Evolutionary conservation across 2,329 filamentous ascomycete species (phyloP).

Genomic region (Monascus ruber): DNA sequence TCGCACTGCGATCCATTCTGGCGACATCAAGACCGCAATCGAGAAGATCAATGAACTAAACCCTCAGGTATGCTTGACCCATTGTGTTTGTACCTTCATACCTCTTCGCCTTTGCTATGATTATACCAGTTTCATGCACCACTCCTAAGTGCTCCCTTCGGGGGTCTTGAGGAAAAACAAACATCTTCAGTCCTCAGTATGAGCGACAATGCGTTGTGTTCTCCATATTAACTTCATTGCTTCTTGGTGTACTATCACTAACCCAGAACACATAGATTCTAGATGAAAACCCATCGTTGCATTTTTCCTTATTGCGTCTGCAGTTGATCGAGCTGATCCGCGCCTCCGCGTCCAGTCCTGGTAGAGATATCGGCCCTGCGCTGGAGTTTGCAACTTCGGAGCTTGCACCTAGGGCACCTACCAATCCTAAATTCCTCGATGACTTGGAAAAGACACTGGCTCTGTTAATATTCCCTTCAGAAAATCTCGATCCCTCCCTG

Average conservation of each 20-base stretch:
- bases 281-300: slow-evolving; percentile 68
- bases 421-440: slow-evolving; percentile 66
- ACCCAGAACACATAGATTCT: slow-evolving; percentile 54
- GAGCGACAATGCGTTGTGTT: slow-evolving; percentile 41
- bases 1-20: slow-evolving; percentile 70
- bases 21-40: slow-evolving; percentile 76
- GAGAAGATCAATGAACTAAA: slow-evolving; percentile 80
- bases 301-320: slow-evolving; percentile 80
- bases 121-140: slow-evolving; percentile 99
- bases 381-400: slow-evolving; percentile 80
- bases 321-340: slow-evolving; percentile 92
- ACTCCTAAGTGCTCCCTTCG: slow-evolving; percentile 78
- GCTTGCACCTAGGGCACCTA: slow-evolving; percentile 75
- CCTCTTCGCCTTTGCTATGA: slow-evolving; percentile 53
- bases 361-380: slow-evolving; percentile 66
- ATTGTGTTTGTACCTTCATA: slow-evolving; percentile 5
- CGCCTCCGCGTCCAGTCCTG: slow-evolving; percentile 52
- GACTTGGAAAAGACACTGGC: slow-evolving; percentile 91
- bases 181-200: slow-evolving; percentile 77
- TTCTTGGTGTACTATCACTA: slow-evolving; percentile 11
- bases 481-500: slow-evolving; percentile 64
- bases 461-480: slow-evolving; percentile 75
- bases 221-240: slow-evolving; percentile 4
- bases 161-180: slow-evolving; percentile 76
- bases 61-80: slow-evolving; percentile 61